Base-by-base conservation (phyloP, 2,329 filamentous ascomycete genomes). In the Blastomyces gilchristii region DNA sequence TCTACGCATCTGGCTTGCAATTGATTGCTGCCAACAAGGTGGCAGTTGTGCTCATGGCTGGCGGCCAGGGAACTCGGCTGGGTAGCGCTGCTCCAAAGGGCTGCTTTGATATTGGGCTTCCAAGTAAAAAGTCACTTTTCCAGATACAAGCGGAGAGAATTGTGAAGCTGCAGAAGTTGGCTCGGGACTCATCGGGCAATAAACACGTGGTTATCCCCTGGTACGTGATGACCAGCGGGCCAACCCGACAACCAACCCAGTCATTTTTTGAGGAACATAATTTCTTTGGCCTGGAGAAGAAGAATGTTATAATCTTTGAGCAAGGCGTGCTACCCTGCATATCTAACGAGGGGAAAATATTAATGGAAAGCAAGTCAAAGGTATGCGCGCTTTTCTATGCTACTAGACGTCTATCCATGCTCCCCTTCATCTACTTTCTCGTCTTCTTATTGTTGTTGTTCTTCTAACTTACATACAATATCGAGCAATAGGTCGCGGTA, bases 201-300 rank as follows among this genome's bases (percentile, higher is more conserved):
- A 76, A 77, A 66, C 80, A 80, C 62, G 85, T 85, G 53, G 81
- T 88, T 41, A 87, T 97, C 52, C 94, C 94, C 14, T 99, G 94
- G 94, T 99, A 99, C 79, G 91, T 99, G 77, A 99, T 99, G 94
- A 99, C 94, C 71, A 96, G 91, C 71, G 94, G 94, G 4, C 94
- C 94, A 56, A 99, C 94, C 8, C 85, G 92, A 68, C 86, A 85
- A 65, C 90, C 92, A 50, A 99, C 94, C n/a, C 89, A 96, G 81
- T 82, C 88, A 66, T 99, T 94, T 81, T 97, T 99, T 77, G 80
- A 89, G 74, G 83, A 96, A 77, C 83, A 97, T 81, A 84, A 85
- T 63, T 97, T 91, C 81, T 99, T 99, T 75, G 94, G 94, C 6
- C 79, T 99, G 65, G 83, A 87, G 68, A 84, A 89, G 77, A 86